Conservation (phyloP, 2,329 filamentous ascomycete genomes). For the Dactylella cylindrospora region DNA sequence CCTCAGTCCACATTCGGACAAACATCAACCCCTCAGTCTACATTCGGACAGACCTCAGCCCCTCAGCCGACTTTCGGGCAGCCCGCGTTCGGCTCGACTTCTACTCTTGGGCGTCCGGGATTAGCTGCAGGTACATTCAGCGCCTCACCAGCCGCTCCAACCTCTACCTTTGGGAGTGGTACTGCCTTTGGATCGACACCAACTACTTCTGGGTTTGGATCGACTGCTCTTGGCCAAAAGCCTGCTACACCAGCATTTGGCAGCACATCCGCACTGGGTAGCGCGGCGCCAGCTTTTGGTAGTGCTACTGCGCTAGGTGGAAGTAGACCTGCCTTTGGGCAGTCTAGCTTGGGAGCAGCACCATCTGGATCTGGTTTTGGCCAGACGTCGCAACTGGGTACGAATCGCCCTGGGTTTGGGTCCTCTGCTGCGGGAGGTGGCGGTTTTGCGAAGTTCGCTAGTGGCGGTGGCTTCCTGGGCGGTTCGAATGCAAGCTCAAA, state of each 20-base stretch:
- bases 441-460: slow-evolving; percentile 37
- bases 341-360: slow-evolving; percentile 42
- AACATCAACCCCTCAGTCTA: slow-evolving; percentile 36
- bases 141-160: slow-evolving; percentile 52
- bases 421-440: slow-evolving; percentile 3
- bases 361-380: slow-evolving; percentile 44
- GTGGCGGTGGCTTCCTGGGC: slow-evolving; percentile 24
- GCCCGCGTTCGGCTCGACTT: slow-evolving; percentile 57
- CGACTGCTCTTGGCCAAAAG: slow-evolving; percentile 54
- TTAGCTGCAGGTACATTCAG: slow-evolving; percentile 56
- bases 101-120: slow-evolving; percentile 57
- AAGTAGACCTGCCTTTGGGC: slow-evolving; percentile 44
- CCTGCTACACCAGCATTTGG: slow-evolving; percentile 30
- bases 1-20: slow-evolving; percentile 47
- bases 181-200: slow-evolving; percentile 53
- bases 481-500: slow-evolving; percentile 3
- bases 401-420: slow-evolving; percentile 56
- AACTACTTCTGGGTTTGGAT: slow-evolving; percentile 56
- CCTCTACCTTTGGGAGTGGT: slow-evolving; percentile 51
- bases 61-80: slow-evolving; percentile 51
- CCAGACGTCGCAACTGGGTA: slow-evolving; percentile 48
- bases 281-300: slow-evolving; percentile 17
- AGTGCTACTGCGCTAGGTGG: slow-evolving; percentile 17
- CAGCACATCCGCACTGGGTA: slow-evolving; percentile 7
- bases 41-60: slow-evolving; percentile 48